Base-by-base conservation (phyloP, 768 basidiomycete species). In the Termitomyces sp. region DNA sequence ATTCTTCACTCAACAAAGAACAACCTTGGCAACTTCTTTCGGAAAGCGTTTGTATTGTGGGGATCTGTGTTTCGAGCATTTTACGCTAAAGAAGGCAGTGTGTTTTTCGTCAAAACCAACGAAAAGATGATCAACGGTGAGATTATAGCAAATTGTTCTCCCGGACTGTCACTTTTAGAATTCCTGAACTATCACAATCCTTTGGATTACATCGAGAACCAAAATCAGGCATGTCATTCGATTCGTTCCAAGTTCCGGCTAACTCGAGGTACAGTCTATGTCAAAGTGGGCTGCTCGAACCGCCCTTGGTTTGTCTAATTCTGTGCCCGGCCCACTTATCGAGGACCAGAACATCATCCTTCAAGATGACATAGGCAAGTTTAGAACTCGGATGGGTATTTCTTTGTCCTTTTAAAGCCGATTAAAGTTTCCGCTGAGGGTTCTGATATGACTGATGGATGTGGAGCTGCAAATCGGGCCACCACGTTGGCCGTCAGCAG, bases 221-320 rank as follows among this genome's bases (percentile, higher is more conserved):
- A 57, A 0, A 60, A 73, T 0, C 87, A 89, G 74, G 87, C 84
- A 63, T 18, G 66, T 57, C 45, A n/a, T 33, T 38, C 40, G 30
- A 20, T 44, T 18, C 16, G 1, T 9, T 9, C 11, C 28, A 33
- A 32, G 44, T 14, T 44, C 33, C 10, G 38, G 32, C 50, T 43
- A 30, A 55, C 26, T 22, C 47, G 44, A 48, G 11, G 3, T 55
- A 3, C 53, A 88, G 87, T 73, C 76, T 11, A 78, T 87, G 70
- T 73, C 80, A 1, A 88, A 89, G 68, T 88, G 82, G 80, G 73
- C 79, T 13, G 76, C 86, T n/a, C 77, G 86, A 0, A 83, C 81
- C 60, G 76, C 80, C 0, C 74, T 89, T 9, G 84, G 81, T 0
- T 66, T 87, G 6, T 88, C 87, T 0, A 87, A 78, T 51, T 87